Base-by-base conservation (phyloP, 1,139 yeast genomes). In the Scheffersomyces titani region DNA sequence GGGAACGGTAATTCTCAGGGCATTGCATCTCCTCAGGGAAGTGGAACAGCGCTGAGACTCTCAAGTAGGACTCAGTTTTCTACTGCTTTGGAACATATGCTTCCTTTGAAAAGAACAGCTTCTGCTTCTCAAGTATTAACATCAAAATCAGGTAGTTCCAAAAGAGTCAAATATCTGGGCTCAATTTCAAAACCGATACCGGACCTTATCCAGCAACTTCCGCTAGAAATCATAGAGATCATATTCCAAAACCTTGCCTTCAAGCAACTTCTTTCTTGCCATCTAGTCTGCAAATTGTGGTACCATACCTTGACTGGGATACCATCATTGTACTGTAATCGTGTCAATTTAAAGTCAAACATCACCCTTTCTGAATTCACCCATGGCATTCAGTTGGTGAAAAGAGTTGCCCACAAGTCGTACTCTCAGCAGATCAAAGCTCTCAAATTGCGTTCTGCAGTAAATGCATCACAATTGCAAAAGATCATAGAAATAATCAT, bases 251-350 rank as follows among this genome's bases (percentile, higher is more conserved):
- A 62, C 11, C 51, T 78, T 5, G 60, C 71, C 0, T 56, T 71
- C 19, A 64, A 57, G 21, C 54, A 60, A 3, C 48, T 75, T 1
- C 62, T 76, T 3, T 48, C 57, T 3, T 74, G 77, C 52, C 80
- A 71, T 57, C 55, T 68, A 44, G 82, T 78, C 19, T 66, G 71
- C 51, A 70, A 66, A 57, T 50, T 46, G 6, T 79, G 83, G 83
- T 72, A 76, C 58, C 44, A 53, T 3, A 54, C 63, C 1, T 65
- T 79, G 13, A 65, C 65, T 2, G 54, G 56, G 2, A 59, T 78
- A 2, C 77, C 78, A 0, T 48, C 61, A 7, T 60, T 79, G 22
- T 78, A 73, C 57, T 51, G 57, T 2, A 53, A 57, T 9, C 59
- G 63, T 3, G 59, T 76, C 45, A 59, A 58, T 18, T 70, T 77